phyloP scores from a whole-genome alignment of 768 basidiomycete species.

The Leccinum subtestaceum region DNA sequence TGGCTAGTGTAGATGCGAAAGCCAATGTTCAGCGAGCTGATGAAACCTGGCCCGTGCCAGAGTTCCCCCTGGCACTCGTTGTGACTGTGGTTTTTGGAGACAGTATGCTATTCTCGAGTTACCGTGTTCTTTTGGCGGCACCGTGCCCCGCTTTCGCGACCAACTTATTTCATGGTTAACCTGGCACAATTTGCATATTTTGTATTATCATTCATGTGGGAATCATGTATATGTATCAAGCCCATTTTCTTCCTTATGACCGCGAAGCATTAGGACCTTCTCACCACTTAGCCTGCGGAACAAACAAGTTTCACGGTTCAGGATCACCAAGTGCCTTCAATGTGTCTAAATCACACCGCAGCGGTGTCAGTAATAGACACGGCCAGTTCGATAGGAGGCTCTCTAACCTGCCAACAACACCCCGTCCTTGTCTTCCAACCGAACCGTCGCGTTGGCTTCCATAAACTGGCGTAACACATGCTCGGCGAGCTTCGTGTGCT shows the following conservation, averaged over 20 bases:
- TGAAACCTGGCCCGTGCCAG: slow-evolving; percentile 43
- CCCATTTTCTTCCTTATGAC: slow-evolving; percentile 1
- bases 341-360: slow-evolving; percentile 12
- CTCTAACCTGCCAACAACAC: slow-evolving; percentile 22
- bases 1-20: too few relatives aligned
- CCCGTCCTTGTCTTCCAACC: slow-evolving; percentile 24
- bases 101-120: background rate
- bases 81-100: slow-evolving; percentile 17
- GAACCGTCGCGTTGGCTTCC: slow-evolving; percentile 4
- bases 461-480: slow-evolving; percentile 11
- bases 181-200: slow-evolving; percentile 25
- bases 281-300: background rate
- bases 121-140: slow-evolving; percentile 1
- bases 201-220: slow-evolving; percentile 29
- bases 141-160: slow-evolving; percentile 15
- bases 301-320: background rate
- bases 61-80: slow-evolving; percentile 56
- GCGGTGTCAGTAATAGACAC: background rate
- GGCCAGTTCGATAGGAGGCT: background rate
- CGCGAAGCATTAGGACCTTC: background rate
- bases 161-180: slow-evolving; percentile 21
- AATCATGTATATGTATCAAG: slow-evolving; percentile 21
- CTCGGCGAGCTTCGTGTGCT: slow-evolving; percentile 13
- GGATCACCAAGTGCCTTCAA: slow-evolving; percentile 4
- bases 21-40: too few relatives aligned